Percentiles rank a stretch among this genome's conserved stretches.
phyloP scores from a whole-genome alignment of 106 monocot species.

The Acorus calamus region DNA sequence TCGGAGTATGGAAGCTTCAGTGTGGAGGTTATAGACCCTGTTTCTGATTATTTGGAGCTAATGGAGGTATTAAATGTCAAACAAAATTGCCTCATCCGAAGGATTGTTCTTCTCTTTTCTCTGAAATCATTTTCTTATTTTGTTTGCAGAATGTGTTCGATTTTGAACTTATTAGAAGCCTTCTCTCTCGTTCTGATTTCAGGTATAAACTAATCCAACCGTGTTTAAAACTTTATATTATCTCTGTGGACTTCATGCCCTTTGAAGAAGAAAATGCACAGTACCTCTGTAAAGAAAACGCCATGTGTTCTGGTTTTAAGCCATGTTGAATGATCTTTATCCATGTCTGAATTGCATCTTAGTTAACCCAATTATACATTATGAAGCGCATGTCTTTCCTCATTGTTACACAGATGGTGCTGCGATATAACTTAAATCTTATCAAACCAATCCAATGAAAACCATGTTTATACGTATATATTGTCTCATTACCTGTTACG shows the following conservation, averaged over 20 bases:
- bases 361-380: too few species aligned
- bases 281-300: too few species aligned
- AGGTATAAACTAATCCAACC: slow-evolving; percentile 35
- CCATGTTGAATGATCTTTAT: too few species aligned
- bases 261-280: too few species aligned
- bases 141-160: slow-evolving; percentile 80
- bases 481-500: too few species aligned
- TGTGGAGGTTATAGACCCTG: slow-evolving; percentile 89
- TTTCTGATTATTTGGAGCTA: slow-evolving; percentile 87
- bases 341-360: too few species aligned
- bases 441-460: too few species aligned
- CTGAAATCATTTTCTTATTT: not conserved
- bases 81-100: not conserved
- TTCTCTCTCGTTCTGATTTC: slow-evolving; percentile 76
- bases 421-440: too few species aligned
- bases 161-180: slow-evolving; percentile 75
- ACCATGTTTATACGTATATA: too few species aligned
- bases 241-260: not conserved
- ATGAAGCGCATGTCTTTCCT: too few species aligned
- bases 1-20: slow-evolving; percentile 56
- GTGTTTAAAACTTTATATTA: not conserved
- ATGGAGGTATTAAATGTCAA: slow-evolving; percentile 58
- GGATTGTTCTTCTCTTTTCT: slow-evolving; percentile 2
- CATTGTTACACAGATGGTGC: too few species aligned
- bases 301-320: too few species aligned